Percentiles rank a stretch among this genome's conserved stretches.
These are phyloP conservation scores for Phaseolus coccineus DNA, from an alignment of 331 rosid species.

Conservation along the genomic window DNA sequence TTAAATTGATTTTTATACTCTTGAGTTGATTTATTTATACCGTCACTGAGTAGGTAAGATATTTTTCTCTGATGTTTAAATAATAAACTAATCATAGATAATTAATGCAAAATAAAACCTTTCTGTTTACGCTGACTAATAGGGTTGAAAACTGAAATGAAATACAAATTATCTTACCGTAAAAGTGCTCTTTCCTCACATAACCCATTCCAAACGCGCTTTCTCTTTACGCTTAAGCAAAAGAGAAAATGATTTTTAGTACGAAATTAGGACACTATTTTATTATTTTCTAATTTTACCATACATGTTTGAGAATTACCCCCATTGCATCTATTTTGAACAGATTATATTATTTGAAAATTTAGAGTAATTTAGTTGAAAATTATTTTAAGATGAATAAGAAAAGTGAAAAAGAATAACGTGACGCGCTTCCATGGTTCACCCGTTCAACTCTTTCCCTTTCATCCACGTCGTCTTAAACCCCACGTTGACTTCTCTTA, in stretches of 20 bases:
- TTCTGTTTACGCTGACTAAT: neutral
- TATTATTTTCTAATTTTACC: neutral
- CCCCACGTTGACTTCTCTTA: slow-evolving; percentile 19
- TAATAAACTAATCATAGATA: neutral
- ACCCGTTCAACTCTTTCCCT: neutral
- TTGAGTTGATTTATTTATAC: too few relatives aligned
- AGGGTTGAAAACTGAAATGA: neutral
- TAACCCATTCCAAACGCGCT: neutral
- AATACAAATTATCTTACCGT: slow-evolving; percentile 16
- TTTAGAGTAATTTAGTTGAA: too few relatives aligned
- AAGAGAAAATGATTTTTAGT: neutral
- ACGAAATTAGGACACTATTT: neutral
- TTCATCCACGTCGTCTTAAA: neutral
- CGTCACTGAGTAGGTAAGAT: neutral
- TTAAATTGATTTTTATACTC: too few relatives aligned
- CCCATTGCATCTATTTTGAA: too few relatives aligned
- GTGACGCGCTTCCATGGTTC: neutral
- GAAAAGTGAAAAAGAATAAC: too few relatives aligned
- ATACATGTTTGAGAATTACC: too few relatives aligned
- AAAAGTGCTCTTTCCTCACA: slow-evolving; percentile 11
- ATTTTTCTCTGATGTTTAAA: neutral
- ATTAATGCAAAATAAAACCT: neutral
- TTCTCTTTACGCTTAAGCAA: slow-evolving; percentile 29
- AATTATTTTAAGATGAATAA: too few relatives aligned
- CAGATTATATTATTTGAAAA: too few relatives aligned